These are phyloP conservation scores for Microdochium bolleyi DNA, from an alignment of 2,329 filamentous ascomycete species.

Conservation along the genomic window DNA sequence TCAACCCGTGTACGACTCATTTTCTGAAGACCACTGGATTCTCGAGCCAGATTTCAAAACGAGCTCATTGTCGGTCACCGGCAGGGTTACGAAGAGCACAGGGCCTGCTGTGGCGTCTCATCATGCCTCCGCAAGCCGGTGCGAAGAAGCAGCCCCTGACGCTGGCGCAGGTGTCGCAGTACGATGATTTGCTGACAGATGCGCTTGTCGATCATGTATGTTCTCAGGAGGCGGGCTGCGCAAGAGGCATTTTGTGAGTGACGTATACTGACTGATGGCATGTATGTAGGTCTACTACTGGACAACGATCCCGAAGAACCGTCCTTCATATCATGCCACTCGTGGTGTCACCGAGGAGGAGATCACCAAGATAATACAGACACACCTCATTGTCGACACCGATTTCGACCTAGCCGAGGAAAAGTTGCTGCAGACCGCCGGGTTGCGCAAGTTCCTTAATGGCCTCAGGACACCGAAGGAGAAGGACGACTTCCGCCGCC, in stretches of 20 bases:
- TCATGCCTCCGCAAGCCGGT: conserved; percentile 27
- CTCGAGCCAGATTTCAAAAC: no score
- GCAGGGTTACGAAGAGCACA: neutral
- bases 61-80: no score
- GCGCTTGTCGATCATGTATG: conserved; percentile 89
- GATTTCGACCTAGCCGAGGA: conserved; percentile 63
- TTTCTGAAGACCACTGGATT: no score
- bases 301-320: conserved; percentile 93
- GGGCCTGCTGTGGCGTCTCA: neutral
- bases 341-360: conserved; percentile 66
- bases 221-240: conserved; percentile 11
- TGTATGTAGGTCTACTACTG: conserved; percentile 77
- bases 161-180: conserved; percentile 77
- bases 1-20: no score
- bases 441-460: conserved; percentile 63
- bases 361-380: conserved; percentile 52
- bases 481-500: conserved; percentile 76
- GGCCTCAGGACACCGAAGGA: conserved; percentile 67
- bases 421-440: conserved; percentile 63
- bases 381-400: conserved; percentile 66
- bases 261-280: neutral
- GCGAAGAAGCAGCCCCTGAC: conserved; percentile 67
- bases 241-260: neutral
- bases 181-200: conserved; percentile 95
- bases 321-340: conserved; percentile 74